These are phyloP conservation scores for Panellus pusillus DNA, from an alignment of 768 basidiomycete genomes.

Conservation along the genomic window DNA sequence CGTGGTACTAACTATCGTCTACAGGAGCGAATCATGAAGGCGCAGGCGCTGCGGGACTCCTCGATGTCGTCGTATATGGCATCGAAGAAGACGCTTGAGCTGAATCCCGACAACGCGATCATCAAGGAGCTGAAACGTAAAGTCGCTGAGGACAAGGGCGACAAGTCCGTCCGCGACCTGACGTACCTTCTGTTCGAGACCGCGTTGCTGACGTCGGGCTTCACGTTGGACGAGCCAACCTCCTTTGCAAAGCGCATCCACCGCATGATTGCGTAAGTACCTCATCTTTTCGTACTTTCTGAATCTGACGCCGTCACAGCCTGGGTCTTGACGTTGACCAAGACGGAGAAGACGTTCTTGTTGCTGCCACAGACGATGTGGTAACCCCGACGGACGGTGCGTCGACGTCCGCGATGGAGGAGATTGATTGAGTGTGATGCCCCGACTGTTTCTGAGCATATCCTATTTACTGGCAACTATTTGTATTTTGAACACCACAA, in stretches of 20 bases:
- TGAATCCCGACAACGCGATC: constrained; percentile 90
- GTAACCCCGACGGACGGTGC: constrained; percentile 58
- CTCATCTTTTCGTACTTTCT: neutral
- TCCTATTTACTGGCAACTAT: no score
- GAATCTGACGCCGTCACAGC: constrained; percentile 31
- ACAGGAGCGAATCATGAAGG: constrained; percentile 99
- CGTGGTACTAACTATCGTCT: no score
- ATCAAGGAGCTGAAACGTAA: constrained; percentile 95
- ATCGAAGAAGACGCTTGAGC: constrained; percentile 96
- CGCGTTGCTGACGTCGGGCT: constrained; percentile 90
- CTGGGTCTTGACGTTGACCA: constrained; percentile 90
- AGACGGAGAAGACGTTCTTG: constrained; percentile 49
- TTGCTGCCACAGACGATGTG: constrained; percentile 45
- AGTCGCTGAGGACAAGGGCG: constrained; percentile 95
- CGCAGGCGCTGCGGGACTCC: constrained; percentile 93
- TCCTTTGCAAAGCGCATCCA: constrained; percentile 96
- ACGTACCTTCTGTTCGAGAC: constrained; percentile 97
- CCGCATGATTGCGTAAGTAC: constrained; percentile 85
- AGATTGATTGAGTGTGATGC: constrained; percentile 94
- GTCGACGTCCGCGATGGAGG: constrained; percentile 90
- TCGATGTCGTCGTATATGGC: constrained; percentile 99
- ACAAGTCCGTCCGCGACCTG: constrained; percentile 97
- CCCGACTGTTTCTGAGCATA: no score
- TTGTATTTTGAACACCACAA: no score
- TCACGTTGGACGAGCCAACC: constrained; percentile 93